phyloP scores from a whole-genome alignment of 768 basidiomycete species.

The Kwoniella europaea region DNA sequence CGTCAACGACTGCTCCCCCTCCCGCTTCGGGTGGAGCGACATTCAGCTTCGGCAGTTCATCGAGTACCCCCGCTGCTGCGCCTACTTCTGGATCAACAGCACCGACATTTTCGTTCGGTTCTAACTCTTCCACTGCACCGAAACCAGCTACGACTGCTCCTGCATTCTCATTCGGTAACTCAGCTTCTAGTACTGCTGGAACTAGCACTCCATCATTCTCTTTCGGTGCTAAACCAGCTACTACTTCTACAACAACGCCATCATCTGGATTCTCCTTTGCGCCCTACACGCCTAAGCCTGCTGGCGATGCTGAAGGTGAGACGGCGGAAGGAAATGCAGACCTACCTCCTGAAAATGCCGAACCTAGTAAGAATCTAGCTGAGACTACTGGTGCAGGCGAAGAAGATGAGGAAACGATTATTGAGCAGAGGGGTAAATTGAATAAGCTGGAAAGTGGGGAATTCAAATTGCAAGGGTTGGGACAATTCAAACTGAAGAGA shows the following conservation, averaged over 20 bases:
- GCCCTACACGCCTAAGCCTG: conserved; percentile 11
- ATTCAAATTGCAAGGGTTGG: conserved; percentile 34
- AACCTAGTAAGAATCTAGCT: conserved; percentile 42
- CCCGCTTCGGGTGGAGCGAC: conserved; percentile 23
- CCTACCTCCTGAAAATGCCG: conserved; percentile 14
- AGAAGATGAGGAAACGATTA: conserved; percentile 48
- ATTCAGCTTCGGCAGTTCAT: conserved; percentile 34
- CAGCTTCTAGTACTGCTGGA: conserved; percentile 4
- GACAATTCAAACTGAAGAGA: conserved; percentile 42
- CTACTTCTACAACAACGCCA: not conserved
- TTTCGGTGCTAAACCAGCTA: conserved; percentile 31
- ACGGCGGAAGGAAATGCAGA: conserved; percentile 5
- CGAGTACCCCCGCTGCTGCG: not conserved
- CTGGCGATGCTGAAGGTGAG: conserved; percentile 16
- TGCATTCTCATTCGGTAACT: conserved; percentile 18
- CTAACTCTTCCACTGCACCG: conserved; percentile 11
- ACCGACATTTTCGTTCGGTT: conserved; percentile 29
- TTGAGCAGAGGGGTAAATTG: conserved; percentile 44
- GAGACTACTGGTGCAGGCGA: conserved; percentile 45
- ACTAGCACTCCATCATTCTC: conserved; percentile 27
- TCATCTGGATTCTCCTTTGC: conserved; percentile 24
- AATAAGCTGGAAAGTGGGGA: conserved; percentile 31
- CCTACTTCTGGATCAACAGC: not conserved
- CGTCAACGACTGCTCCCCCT: conserved; percentile 8
- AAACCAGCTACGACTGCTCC: conserved; percentile 16